Evolutionary conservation across 768 basidiomycete species (phyloP).

Genomic region (Kockovaella imperatae): DNA sequence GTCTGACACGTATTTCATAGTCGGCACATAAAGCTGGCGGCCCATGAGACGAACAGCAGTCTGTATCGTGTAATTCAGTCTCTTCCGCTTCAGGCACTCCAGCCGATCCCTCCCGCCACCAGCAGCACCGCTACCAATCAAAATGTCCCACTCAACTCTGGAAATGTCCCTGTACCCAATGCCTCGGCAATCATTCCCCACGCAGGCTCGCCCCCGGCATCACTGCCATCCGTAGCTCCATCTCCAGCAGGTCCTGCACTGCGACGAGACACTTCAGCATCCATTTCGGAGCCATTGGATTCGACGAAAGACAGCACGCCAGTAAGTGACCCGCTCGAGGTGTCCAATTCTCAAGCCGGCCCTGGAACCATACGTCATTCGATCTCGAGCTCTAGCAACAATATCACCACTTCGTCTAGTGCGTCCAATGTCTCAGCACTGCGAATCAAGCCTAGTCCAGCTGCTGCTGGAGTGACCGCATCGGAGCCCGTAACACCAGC

Average conservation of each 20-base stretch:
- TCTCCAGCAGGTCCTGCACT: too few relatives aligned
- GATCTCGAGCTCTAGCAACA: neutral
- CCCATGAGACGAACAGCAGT: conserved; percentile 74
- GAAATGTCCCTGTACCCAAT: conserved; percentile 21
- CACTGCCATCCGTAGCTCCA: conserved; percentile 5
- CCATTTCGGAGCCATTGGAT: conserved; percentile 13
- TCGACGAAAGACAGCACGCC: conserved; percentile 1
- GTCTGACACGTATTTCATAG: conserved; percentile 8
- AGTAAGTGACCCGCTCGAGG: conserved; percentile 30
- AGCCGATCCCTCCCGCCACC: conserved; percentile 15
- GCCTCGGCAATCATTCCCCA: conserved; percentile 12
- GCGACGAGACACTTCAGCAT: too few relatives aligned
- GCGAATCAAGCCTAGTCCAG: conserved; percentile 17
- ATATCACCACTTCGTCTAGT: conserved; percentile 11
- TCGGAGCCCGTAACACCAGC: conserved; percentile 40
- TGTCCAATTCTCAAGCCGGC: conserved; percentile 53
- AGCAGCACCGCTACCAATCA: conserved; percentile 11
- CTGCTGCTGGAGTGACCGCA: conserved; percentile 4
- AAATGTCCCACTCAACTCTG: conserved; percentile 8
- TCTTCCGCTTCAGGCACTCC: conserved; percentile 61
- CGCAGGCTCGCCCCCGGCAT: conserved; percentile 24
- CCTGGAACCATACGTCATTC: conserved; percentile 33
- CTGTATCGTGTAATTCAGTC: conserved; percentile 78
- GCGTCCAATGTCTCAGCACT: conserved; percentile 25
- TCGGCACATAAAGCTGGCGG: conserved; percentile 76